Conservation (phyloP, 805 yeast species). For the Teunomyces lycoperdinae region DNA sequence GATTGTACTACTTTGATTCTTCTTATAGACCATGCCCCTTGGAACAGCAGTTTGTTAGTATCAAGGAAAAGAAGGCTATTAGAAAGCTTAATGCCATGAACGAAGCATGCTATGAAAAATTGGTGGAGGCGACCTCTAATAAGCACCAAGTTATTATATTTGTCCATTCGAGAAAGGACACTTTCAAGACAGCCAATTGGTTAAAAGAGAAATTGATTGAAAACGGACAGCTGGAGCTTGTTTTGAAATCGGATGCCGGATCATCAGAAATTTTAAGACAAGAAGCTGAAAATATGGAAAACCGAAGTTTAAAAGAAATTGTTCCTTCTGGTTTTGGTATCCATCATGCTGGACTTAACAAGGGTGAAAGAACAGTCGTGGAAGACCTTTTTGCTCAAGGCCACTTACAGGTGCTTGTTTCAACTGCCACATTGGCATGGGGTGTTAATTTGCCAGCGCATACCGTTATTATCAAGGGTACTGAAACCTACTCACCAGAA, state of each 20-base stretch:
- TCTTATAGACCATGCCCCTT: conserved; percentile 90
- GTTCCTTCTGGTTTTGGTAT: conserved; percentile 76
- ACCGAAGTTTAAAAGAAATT: conserved; percentile 54
- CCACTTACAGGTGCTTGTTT: conserved; percentile 74
- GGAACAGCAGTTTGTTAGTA: conserved; percentile 83
- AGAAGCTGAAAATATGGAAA: conserved; percentile 58
- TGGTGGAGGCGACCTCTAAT: conserved; percentile 56
- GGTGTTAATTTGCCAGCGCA: conserved; percentile 96
- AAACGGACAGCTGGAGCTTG: conserved; percentile 45
- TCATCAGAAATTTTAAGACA: conserved; percentile 58
- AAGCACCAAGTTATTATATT: conserved; percentile 82
- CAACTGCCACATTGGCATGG: conserved; percentile 95
- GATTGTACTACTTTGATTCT: conserved; percentile 79
- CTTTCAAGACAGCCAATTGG: conserved; percentile 78
- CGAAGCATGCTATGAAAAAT: conserved; percentile 79
- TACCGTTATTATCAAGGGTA: conserved; percentile 89
- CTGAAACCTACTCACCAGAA: conserved; percentile 90
- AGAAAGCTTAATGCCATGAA: conserved; percentile 81
- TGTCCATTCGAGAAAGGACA: conserved; percentile 93
- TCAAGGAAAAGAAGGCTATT: conserved; percentile 78
- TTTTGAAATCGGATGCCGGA: conserved; percentile 52
- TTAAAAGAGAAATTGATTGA: conserved; percentile 60
- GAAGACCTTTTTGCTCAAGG: conserved; percentile 91
- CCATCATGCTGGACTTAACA: conserved; percentile 87
- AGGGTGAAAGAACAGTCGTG: conserved; percentile 68